Percentiles rank a stretch among this genome's conserved stretches.
phyloP scores from a whole-genome alignment of 495 filamentous ascomycete species.

The Penicillium pulvis region DNA sequence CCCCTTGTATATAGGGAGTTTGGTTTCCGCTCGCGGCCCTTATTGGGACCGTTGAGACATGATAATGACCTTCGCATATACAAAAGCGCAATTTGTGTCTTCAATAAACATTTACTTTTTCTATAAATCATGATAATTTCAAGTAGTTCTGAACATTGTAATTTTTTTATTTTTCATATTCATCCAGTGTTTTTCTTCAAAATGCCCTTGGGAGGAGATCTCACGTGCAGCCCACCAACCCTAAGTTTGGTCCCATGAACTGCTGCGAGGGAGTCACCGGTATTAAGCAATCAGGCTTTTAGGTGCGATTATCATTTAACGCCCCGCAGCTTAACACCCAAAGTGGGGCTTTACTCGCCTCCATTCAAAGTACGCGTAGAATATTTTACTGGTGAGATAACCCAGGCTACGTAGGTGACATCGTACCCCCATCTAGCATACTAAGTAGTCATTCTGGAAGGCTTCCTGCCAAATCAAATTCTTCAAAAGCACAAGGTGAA shows the following conservation, averaged over 20 bases:
- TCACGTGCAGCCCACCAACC: slow-evolving; percentile 1
- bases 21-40: slow-evolving; percentile 10
- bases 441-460: neutral
- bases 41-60: slow-evolving; percentile 12
- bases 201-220: neutral
- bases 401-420: neutral
- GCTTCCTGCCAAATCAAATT: neutral
- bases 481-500: too few species aligned
- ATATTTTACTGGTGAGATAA: neutral
- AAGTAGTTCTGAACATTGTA: neutral
- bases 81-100: slow-evolving; percentile 14
- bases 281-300: neutral
- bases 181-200: neutral
- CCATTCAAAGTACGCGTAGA: neutral
- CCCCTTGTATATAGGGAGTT: slow-evolving; percentile 24
- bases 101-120: neutral
- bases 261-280: neutral
- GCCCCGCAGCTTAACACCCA: neutral
- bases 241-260: neutral
- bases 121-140: neutral
- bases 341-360: neutral
- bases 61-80: slow-evolving; percentile 25
- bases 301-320: neutral
- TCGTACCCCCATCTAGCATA: too few species aligned
- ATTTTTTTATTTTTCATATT: neutral